A percentile compares a stretch with the other conserved stretches of the same genome.
Evolutionary conservation across 371 early-diverging fungal genomes (phyloP).

Genomic region (Ecytonucleospora hepatopenaei): DNA sequence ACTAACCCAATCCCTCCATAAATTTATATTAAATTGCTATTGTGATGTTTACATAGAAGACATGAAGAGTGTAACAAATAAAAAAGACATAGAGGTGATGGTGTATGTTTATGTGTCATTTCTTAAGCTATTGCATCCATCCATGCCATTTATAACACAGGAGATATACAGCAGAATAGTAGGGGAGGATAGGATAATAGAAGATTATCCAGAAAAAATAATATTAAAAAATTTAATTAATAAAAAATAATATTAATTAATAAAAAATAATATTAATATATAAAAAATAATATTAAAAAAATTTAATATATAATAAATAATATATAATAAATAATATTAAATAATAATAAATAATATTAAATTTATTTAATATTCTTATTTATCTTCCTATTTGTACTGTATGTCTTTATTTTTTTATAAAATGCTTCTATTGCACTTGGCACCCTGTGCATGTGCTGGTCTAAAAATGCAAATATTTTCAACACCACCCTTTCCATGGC

Average conservation of each 20-base stretch:
- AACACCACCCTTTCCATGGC: constrained; percentile 40
- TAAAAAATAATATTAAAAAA: too few relatives aligned
- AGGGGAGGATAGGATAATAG: not conserved
- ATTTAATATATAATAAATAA: too few relatives aligned
- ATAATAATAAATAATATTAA: too few relatives aligned
- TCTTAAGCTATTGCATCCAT: constrained; percentile 80
- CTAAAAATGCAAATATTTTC: constrained; percentile 14
- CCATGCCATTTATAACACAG: constrained; percentile 97
- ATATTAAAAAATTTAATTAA: too few relatives aligned
- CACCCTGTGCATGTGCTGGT: not conserved
- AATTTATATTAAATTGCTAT: constrained; percentile 85
- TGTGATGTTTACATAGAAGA: constrained; percentile 89
- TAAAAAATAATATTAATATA: too few relatives aligned
- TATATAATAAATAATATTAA: too few relatives aligned
- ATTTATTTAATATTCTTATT: too few relatives aligned
- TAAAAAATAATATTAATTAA: too few relatives aligned
- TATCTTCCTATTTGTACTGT: too few relatives aligned
- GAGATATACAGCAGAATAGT: constrained; percentile 64
- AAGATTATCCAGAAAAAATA: too few relatives aligned
- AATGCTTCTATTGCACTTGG: not conserved
- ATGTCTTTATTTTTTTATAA: not conserved
- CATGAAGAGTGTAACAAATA: constrained; percentile 48
- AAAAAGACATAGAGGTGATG: constrained; percentile 45
- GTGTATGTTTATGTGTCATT: constrained; percentile 74
- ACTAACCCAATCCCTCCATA: constrained; percentile 73